Percentiles rank a stretch among this genome's conserved stretches.
These are phyloP conservation scores for Theobroma cacao DNA, from an alignment of 345 rosid genomes.

Conservation along the genomic window DNA sequence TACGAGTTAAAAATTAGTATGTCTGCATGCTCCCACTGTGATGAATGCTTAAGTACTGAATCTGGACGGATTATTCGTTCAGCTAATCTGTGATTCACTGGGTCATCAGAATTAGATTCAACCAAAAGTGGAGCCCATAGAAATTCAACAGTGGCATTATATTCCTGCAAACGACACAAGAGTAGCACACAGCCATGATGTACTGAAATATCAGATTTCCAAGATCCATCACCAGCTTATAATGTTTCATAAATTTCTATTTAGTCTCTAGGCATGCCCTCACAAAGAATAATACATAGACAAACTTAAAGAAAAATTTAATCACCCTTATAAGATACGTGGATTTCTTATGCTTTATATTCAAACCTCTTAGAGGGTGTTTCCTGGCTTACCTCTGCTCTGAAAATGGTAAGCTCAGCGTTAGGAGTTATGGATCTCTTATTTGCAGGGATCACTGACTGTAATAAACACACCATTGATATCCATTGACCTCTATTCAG, in stretches of 20 bases:
- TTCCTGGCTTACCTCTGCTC: conserved; percentile 65
- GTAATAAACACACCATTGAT: conserved; percentile 89
- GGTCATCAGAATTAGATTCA: conserved; percentile 97
- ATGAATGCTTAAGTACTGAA: conserved; percentile 84
- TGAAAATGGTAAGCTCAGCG: conserved; percentile 84
- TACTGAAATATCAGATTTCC: background rate
- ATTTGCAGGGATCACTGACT: conserved; percentile 70
- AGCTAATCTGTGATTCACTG: conserved; percentile 78
- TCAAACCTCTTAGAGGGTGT: background rate
- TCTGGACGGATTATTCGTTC: conserved; percentile 86
- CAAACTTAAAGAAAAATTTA: background rate
- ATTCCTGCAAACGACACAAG: conserved; percentile 49
- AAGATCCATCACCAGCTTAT: background rate
- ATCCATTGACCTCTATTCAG: conserved; percentile 98
- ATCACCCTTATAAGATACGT: background rate
- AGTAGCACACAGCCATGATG: background rate
- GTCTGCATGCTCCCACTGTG: conserved; percentile 89
- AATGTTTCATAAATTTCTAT: background rate
- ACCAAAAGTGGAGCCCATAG: conserved; percentile 97
- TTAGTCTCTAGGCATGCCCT: background rate
- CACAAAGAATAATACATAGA: background rate
- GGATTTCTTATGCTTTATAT: background rate
- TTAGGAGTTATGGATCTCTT: conserved; percentile 87
- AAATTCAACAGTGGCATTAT: conserved; percentile 91
- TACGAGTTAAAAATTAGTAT: conserved; percentile 85